Evolutionary conservation across 2,329 filamentous ascomycete genomes (phyloP), one percentile per base, ranked within the genome.

Genomic region (Exophiala bonariae): DNA sequence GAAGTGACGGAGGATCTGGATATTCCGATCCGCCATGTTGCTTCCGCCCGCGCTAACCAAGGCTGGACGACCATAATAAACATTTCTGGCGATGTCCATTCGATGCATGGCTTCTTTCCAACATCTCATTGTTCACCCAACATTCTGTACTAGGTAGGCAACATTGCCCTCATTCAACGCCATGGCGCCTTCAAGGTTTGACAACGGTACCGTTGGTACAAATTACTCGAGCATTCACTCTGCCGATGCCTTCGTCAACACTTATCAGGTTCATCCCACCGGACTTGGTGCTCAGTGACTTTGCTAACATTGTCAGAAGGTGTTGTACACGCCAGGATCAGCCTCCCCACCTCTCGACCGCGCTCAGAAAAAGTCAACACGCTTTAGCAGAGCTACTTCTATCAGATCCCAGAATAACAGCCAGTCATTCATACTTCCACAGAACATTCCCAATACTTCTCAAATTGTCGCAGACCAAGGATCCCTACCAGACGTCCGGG

Each of bases 181-280:
- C 32, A 55, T 55, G 52, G 43, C 51, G 40, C 52, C 52, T 31
- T 55, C 52, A 26, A 48, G 54, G 22, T 55, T 56, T 32, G 57
- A 59, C 49, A 53, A 50, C 18, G 57, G 54, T 38, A 59, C 57
- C 14, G 30, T 41, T 19, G 54, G 51, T 31, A 59, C 54, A 22
- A 58, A 56, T 31, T 59, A 59, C 46, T 58, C 55, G 47, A 59
- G 57, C 48, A 58, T 59, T 35, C 55, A 59, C 32, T 59, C 57
- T 11, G 47, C 45, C 19, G 57, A 59, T 42, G 57, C 57, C 13
- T 59, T 57, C 35, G 50, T 59, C 32, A 55, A 55, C 30, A 52
- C 55, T 17, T 57, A 59, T 31, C 57, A 59, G 49, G 57, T 55
- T 48, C 35, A 22, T 10, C 36, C 23, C 18, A 18, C n/a, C 16